Conservation (phyloP, 208 protist genomes). For the Herpetomonas samuelpessoai region DNA sequence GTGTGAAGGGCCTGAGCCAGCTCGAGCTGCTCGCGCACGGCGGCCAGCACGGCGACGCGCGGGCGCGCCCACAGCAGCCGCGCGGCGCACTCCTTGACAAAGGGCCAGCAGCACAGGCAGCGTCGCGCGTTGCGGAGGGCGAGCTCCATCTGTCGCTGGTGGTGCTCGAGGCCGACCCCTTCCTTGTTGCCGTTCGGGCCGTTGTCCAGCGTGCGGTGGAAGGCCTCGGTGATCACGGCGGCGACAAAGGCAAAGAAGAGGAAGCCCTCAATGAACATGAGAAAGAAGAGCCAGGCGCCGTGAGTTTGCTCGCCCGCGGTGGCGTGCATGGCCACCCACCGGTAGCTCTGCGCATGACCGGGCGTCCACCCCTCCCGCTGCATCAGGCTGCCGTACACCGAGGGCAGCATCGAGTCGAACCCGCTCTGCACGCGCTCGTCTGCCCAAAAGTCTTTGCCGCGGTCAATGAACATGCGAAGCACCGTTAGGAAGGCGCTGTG, state of each 20-base stretch:
- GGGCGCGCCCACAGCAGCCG: slow-evolving; percentile 19
- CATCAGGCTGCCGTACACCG: slow-evolving; percentile 11
- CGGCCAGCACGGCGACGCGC: slow-evolving; percentile 19
- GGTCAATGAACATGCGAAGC: slow-evolving; percentile 16
- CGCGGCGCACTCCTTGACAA: slow-evolving; percentile 13
- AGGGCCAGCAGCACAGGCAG: slow-evolving; percentile 5
- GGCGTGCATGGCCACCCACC: background rate
- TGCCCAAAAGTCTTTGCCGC: slow-evolving; percentile 14
- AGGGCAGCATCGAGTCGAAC: slow-evolving; percentile 18
- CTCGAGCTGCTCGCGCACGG: slow-evolving; percentile 23
- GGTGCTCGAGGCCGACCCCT: background rate
- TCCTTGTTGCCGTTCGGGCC: background rate
- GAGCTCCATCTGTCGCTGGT: background rate
- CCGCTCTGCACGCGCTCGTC: slow-evolving; percentile 5
- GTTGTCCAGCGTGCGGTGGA: background rate
- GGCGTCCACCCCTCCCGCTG: background rate
- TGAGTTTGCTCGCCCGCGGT: slow-evolving; percentile 6
- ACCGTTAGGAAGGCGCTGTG: slow-evolving; percentile 13
- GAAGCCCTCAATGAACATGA: slow-evolving; percentile 14
- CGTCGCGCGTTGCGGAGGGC: background rate
- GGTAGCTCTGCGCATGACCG: background rate
- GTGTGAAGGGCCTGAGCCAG: background rate
- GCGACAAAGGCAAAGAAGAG: slow-evolving; percentile 12
- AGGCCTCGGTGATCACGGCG: slow-evolving; percentile 16
- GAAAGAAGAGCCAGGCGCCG: slow-evolving; percentile 14